Evolutionary conservation across 2,329 filamentous ascomycete species (phyloP), one percentile per base, ranked within the genome.

Genomic region (Furcasterigmium furcatum): DNA sequence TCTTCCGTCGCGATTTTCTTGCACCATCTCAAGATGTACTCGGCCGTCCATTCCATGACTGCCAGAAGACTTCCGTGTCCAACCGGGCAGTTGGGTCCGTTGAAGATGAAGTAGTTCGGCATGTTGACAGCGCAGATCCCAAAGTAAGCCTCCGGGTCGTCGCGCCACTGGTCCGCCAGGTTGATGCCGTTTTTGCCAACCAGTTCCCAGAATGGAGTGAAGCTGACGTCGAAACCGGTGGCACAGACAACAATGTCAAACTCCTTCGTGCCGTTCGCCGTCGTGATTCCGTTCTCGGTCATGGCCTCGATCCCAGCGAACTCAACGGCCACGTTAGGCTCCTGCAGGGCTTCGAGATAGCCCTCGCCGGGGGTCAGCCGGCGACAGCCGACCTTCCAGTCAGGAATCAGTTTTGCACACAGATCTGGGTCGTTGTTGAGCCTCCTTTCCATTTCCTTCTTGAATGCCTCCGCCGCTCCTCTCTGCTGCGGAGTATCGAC

Each of bases 361-460:
- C 52, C 51, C 7, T 47, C 47, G 3, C 54, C 54, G 2, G 54
- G 54, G 1, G 54, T 56, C 9, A 51, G 46, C 8, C 54, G 39
- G 2, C 54, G 51, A 29, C 52, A 56, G 4, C 54, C 54, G 10
- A 55, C 29, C 30, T 51, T 53, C 44, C 50, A 54, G 18, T 52
- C 48, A 2, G 54, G 54, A 16, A 56, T 54, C 12, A 56, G 44
- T 27, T 35, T 62, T 13, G 71, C 58, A 2, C 62, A 60, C 3
- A 77, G 56, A 8, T 66, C 63, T 2, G 68, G 63, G 32, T 72
- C 63, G 13, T 65, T 57, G 12, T 54, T 52, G 2, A 76, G 55
- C 7, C 69, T 65, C 21, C 62, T 45, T 13, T 64, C 57, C 74
- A 76, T 77, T 55, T 58, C n/a, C n/a, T n/a, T n/a, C n/a, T n/a